Percentiles rank a stretch among this genome's conserved stretches.
phyloP scores from a whole-genome alignment of 306 rosid species.

The Quillaja saponaria region DNA sequence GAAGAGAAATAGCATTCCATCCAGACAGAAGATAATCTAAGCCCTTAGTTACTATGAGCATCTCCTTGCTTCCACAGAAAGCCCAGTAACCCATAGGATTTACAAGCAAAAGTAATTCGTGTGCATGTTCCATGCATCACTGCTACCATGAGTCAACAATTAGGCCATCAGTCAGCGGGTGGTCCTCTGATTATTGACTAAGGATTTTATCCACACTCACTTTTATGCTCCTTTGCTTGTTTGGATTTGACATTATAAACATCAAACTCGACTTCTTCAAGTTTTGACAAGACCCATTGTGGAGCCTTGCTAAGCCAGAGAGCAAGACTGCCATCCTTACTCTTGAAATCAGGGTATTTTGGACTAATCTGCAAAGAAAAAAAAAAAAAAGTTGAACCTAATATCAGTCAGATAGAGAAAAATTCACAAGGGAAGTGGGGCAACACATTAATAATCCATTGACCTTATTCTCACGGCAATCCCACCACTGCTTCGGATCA shows the following conservation, averaged over 20 bases:
- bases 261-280: slow-evolving; percentile 47
- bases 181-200: not conserved
- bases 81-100: too few species aligned
- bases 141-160: slow-evolving; percentile 6
- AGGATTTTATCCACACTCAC: slow-evolving; percentile 21
- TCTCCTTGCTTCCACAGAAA: too few species aligned
- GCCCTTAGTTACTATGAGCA: too few species aligned
- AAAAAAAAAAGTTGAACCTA: slow-evolving; percentile 15
- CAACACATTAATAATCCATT: slow-evolving; percentile 48
- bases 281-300: slow-evolving; percentile 42
- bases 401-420: slow-evolving; percentile 1
- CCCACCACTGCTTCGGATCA: slow-evolving; percentile 65
- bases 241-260: slow-evolving; percentile 29
- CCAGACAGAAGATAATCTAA: too few species aligned
- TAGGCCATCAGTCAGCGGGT: slow-evolving; percentile 13
- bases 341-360: slow-evolving; percentile 62
- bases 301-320: slow-evolving; percentile 56
- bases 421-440: slow-evolving; percentile 18
- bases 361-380: slow-evolving; percentile 45
- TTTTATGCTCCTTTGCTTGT: slow-evolving; percentile 29
- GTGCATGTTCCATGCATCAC: not conserved
- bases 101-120: too few species aligned
- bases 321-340: slow-evolving; percentile 43
- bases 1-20: too few species aligned
- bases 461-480: slow-evolving; percentile 51